A percentile compares a stretch with the other conserved stretches of the same genome.
These are phyloP conservation scores for Nicotiana attenuata DNA, from an alignment of 257 asterid species.

Conservation along the genomic window DNA sequence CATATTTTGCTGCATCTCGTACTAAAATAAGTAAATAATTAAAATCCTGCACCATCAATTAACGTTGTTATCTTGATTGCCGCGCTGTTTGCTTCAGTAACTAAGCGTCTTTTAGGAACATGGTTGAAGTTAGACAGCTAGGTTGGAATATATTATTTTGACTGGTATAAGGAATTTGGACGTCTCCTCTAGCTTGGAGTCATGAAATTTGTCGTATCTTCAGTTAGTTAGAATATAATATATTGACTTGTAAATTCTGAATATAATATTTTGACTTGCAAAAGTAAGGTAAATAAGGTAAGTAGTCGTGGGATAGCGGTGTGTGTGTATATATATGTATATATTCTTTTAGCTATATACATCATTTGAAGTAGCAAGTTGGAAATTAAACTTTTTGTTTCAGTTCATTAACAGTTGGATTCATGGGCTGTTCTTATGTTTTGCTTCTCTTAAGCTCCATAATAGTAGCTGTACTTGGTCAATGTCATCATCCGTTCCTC, in stretches of 20 bases:
- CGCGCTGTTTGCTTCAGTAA: too few relatives aligned
- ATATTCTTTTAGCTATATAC: background rate
- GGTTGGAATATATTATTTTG: background rate
- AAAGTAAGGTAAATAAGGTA: background rate
- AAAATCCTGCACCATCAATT: background rate
- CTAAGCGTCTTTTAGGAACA: background rate
- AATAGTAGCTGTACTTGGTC: background rate
- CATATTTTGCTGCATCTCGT: background rate
- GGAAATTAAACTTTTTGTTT: background rate
- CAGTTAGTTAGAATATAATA: background rate
- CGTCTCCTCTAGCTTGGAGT: background rate
- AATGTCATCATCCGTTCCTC: background rate
- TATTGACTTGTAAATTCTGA: background rate
- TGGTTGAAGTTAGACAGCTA: background rate
- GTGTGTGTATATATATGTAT: too few relatives aligned
- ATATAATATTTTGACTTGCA: background rate
- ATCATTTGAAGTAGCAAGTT: background rate
- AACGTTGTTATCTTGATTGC: too few relatives aligned
- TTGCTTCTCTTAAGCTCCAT: background rate
- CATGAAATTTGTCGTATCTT: background rate
- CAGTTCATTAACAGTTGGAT: background rate
- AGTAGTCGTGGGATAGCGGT: background rate
- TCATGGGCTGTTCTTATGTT: background rate
- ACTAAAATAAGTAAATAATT: too few relatives aligned
- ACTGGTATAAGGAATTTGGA: background rate